phyloP scores from a whole-genome alignment of 805 yeast species.

The Pichia rugopelliculosa region DNA sequence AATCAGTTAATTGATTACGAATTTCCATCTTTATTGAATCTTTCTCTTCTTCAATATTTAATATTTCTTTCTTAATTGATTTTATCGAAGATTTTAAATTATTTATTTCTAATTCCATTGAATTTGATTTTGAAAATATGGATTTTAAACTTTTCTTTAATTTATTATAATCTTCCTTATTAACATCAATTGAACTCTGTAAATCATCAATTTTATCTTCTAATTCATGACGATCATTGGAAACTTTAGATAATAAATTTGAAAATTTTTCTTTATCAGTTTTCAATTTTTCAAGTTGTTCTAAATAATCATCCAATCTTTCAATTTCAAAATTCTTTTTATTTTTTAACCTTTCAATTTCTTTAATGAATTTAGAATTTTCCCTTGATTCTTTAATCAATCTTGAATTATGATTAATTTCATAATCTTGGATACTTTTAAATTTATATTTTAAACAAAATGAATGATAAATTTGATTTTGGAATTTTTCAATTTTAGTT shows the following conservation, averaged over 20 bases:
- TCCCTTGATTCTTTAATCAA: conserved; percentile 52
- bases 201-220: conserved; percentile 30
- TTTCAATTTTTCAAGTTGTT: conserved; percentile 39
- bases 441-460: conserved; percentile 55
- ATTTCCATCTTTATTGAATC: conserved; percentile 51
- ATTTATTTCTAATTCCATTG: conserved; percentile 24
- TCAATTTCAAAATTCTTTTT: conserved; percentile 60
- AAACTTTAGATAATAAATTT: conserved; percentile 25
- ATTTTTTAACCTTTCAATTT: conserved; percentile 51
- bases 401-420: conserved; percentile 54
- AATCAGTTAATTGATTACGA: conserved; percentile 53
- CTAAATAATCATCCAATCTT: conserved; percentile 43
- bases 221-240: conserved; percentile 27
- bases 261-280: conserved; percentile 33
- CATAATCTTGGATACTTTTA: conserved; percentile 57
- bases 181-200: conserved; percentile 35
- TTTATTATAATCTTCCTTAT: conserved; percentile 28
- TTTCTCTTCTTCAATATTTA: conserved; percentile 42
- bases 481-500: conserved; percentile 26
- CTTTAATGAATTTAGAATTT: conserved; percentile 52
- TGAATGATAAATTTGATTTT: conserved; percentile 37
- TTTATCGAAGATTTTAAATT: conserved; percentile 29
- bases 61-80: conserved; percentile 28
- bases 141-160: conserved; percentile 13
- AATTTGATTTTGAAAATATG: conserved; percentile 14